Percentiles rank a stretch among this genome's conserved stretches.
Conservation (phyloP, 306 rosid species). For the Quercus cerris region DNA sequence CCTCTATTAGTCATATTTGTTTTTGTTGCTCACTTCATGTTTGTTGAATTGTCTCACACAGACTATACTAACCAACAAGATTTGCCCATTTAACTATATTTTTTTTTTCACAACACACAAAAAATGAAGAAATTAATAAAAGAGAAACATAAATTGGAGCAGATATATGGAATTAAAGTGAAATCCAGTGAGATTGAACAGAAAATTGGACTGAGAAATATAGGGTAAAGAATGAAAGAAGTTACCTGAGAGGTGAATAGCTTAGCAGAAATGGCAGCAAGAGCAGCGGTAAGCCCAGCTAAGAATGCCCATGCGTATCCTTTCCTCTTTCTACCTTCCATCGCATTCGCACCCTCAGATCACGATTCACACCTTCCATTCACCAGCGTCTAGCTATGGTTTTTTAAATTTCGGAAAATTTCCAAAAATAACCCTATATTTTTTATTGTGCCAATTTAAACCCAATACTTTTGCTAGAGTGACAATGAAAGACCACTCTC, state of each 20-base stretch:
- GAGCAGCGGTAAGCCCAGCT: constrained; percentile 59
- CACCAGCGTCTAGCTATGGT: no score
- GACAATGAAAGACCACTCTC: no score
- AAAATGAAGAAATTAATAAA: no score
- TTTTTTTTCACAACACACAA: no score
- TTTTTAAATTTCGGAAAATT: no score
- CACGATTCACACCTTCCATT: background rate
- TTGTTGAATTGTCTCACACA: background rate
- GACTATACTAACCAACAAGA: background rate
- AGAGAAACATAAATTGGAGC: no score
- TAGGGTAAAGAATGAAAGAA: background rate
- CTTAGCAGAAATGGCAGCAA: constrained; percentile 64
- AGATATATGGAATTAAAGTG: background rate
- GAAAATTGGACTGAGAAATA: background rate
- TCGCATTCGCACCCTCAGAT: background rate
- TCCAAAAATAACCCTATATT: no score
- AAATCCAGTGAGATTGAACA: background rate
- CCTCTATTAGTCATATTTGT: background rate
- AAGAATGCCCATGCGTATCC: constrained; percentile 60
- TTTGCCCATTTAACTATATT: background rate
- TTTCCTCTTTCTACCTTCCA: constrained; percentile 22
- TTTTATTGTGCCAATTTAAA: no score
- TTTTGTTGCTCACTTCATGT: background rate
- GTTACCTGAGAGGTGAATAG: constrained; percentile 39
- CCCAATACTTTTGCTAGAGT: no score